A percentile compares a stretch with the other conserved stretches of the same genome.
Evolutionary conservation across 805 yeast species (phyloP).

Genomic region (Candida incommunis): DNA sequence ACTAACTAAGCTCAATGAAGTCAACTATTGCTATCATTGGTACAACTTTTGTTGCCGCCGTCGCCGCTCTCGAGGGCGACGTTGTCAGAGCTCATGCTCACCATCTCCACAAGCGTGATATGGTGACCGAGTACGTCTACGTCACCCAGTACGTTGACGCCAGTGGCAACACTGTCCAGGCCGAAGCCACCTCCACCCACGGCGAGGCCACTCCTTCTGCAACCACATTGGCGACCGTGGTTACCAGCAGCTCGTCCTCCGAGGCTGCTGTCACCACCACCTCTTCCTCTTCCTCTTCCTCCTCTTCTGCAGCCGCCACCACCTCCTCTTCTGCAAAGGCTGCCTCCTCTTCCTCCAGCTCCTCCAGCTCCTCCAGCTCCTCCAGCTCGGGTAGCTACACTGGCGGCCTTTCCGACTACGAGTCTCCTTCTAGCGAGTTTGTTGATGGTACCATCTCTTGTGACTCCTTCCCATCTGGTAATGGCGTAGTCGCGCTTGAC

Average conservation of each 20-base stretch:
- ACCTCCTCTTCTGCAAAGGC: conserved; percentile 20
- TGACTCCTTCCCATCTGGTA: conserved; percentile 59
- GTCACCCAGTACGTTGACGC: conserved; percentile 29
- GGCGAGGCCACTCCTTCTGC: conserved; percentile 10
- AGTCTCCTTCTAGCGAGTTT: conserved; percentile 46
- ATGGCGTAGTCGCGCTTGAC: conserved; percentile 69
- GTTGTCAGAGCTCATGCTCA: conserved; percentile 22
- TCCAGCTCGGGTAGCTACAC: conserved; percentile 15
- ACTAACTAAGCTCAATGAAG: background rate
- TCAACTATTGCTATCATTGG: conserved; percentile 10
- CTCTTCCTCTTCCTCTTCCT: conserved; percentile 16
- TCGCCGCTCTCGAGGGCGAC: conserved; percentile 24
- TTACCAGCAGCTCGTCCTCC: conserved; percentile 15
- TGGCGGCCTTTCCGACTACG: conserved; percentile 49
- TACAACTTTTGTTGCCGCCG: conserved; percentile 28
- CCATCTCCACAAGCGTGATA: conserved; percentile 40
- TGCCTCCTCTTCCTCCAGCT: conserved; percentile 21
- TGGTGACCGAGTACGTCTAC: conserved; percentile 32
- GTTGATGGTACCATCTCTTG: conserved; percentile 61
- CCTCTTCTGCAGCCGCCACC: conserved; percentile 14
- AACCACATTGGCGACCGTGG: conserved; percentile 9
- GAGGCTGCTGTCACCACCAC: conserved; percentile 21
- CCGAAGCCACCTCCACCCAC: conserved; percentile 25
- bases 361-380: conserved; percentile 20
- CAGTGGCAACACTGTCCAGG: conserved; percentile 22